Evolutionary conservation across 495 filamentous ascomycete species (phyloP), one percentile per base, ranked within the genome.

Genomic region (Trichocladium uniseriatum): DNA sequence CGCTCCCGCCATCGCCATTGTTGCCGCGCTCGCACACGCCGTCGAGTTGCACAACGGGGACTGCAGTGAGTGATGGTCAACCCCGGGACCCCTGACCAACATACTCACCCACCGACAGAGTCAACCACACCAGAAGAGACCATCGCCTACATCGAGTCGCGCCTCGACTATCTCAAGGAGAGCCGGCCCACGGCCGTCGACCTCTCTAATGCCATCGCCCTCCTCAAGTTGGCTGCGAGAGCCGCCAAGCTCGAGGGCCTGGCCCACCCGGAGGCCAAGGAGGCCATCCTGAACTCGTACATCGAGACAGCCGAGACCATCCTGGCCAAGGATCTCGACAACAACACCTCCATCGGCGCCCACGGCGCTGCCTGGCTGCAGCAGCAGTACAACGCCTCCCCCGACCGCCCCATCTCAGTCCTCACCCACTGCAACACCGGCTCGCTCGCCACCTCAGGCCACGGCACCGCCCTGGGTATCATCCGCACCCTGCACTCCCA

Each of bases 361-460:
- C 72, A 84, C 58, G 92, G 92, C 10, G 87, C 89, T 4, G 77
- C 81, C 54, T 98, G 91, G 87, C 81, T 98, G 29, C 62, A 69
- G 47, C 55, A 66, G 46, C 65, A 73, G 53, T 67, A 69, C 56
- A 58, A 60, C 36, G 60, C 67, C 48, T 57, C 64, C 44, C 56
- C 59, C 38, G 61, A 72, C 28, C 71, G 63, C 39, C 73, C 71
- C 60, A 73, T 81, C 15, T 83, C 82, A 9, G 82, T 97, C 27
- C 64, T 98, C 53, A 98, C 92, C 19, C 92, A 98, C 68, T 98
- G 92, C 69, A 98, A 98, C 64, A 97, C 92, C 3, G 94, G 92
- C 78, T 94, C 89, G 36, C 82, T 98, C 39, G 92, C 92, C 35
- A 98, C 92, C 14, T 91, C 92, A 13, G 92, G 92, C 48, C 94